These are phyloP conservation scores for Xylariaceae sp. DNA, from an alignment of 2,329 filamentous ascomycete genomes.

Conservation along the genomic window DNA sequence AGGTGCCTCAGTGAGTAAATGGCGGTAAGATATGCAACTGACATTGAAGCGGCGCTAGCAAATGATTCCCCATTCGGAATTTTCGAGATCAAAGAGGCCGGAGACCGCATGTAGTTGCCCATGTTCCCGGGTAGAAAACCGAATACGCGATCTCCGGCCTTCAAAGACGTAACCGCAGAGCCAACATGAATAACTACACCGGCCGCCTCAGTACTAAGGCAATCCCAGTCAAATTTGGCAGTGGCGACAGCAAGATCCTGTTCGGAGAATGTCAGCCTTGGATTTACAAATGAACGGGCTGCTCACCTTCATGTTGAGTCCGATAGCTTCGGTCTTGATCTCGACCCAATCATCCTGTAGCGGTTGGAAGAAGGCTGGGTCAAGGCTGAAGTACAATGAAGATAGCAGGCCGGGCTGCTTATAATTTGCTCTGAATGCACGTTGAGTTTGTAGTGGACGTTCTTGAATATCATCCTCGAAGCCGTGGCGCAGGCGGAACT, in stretches of 20 bases:
- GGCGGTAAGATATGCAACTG: slow-evolving; percentile 8
- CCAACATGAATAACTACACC: slow-evolving; percentile 11
- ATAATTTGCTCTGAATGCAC: slow-evolving; percentile 7
- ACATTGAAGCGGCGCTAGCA: slow-evolving; percentile 7
- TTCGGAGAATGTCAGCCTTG: background rate
- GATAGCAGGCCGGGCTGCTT: slow-evolving; percentile 12
- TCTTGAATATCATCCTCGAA: slow-evolving; percentile 5
- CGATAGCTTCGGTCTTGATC: slow-evolving; percentile 14
- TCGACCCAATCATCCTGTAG: slow-evolving; percentile 7
- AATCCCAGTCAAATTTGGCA: slow-evolving; percentile 12
- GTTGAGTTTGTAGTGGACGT: background rate
- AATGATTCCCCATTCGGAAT: slow-evolving; percentile 7
- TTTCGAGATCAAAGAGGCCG: slow-evolving; percentile 1
- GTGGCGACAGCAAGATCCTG: slow-evolving; percentile 14
- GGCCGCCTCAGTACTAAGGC: slow-evolving; percentile 7
- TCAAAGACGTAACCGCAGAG: slow-evolving; percentile 6
- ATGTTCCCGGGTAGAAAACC: slow-evolving; percentile 12
- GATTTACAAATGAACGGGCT: background rate
- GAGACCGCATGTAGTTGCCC: slow-evolving; percentile 13
- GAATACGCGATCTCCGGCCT: slow-evolving; percentile 15
- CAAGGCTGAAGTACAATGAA: slow-evolving; percentile 13
- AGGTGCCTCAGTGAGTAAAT: slow-evolving; percentile 11
- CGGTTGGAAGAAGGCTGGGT: slow-evolving; percentile 3
- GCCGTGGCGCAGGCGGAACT: slow-evolving; percentile 10
- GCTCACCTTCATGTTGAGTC: slow-evolving; percentile 17